Evolutionary conservation across 257 asterid genomes (phyloP), one percentile per base, ranked within the genome.

Genomic region (Ehretia macrophylla): DNA sequence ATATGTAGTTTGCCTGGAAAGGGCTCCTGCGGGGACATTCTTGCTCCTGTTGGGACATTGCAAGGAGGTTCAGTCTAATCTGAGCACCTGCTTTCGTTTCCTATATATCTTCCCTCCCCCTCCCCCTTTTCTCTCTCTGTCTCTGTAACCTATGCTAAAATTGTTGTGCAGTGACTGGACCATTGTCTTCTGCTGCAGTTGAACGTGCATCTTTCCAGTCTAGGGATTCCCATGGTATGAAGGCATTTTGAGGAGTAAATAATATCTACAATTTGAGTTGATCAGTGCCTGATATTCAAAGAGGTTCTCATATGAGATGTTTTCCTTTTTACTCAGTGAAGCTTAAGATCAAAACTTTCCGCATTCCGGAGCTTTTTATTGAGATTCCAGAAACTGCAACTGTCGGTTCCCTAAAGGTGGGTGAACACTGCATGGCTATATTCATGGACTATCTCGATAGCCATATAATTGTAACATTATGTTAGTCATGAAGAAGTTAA

Each of bases 381-480:
- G 97, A 93, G 84, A 83, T 93, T 56, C 88, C 97, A 37, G 99
- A 93, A 85, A 83, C 78, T 70, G 92, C 96, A 61, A 89, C 99
- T 8, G 85, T 93, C 69, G 96, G 92, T 69, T 85, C 94, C 67
- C 83, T 93, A 19, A 89, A 87, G 97, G 99, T 90, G 80, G 14
- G 64, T 58, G 39, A 66, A 49, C 52, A 44, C 10, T 17, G 12
- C 5, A 17, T 49, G 45, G 37, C 47, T 32, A 14, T 10, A 16
- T 1, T 47, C 8, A 47, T 13, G 17, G 17, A 12, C 4, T 45
- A 45, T 11, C 17, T n/a, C n/a, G n/a, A n/a, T n/a, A n/a, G n/a
- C n/a, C n/a, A n/a, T n/a, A n/a, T n/a, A n/a, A n/a, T n/a, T n/a
- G n/a, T n/a, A n/a, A n/a, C n/a, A n/a, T n/a, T n/a, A n/a, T n/a